Evolutionary conservation across 1,139 yeast species (phyloP).

Genomic region (Taiozyma sp.): DNA sequence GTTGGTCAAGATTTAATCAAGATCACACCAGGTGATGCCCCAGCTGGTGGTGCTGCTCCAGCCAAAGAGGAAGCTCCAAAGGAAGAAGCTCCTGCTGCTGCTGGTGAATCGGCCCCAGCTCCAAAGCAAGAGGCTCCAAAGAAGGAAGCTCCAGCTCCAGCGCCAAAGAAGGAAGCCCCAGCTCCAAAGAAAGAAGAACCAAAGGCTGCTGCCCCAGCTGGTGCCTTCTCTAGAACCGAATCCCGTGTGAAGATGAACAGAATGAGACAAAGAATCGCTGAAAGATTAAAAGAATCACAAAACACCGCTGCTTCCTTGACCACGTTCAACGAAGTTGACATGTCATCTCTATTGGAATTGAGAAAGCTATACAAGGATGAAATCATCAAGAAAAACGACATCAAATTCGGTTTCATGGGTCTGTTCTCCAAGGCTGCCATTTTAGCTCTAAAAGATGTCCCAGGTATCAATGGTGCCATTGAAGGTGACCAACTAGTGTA

Average conservation of each 20-base stretch:
- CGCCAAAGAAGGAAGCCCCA: conserved; percentile 27
- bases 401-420: conserved; percentile 98
- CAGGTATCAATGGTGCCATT: conserved; percentile 93
- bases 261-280: conserved; percentile 98
- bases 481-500: conserved; percentile 93
- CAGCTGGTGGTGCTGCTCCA: conserved; percentile 48
- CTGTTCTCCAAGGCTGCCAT: conserved; percentile 93
- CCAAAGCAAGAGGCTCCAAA: conserved; percentile 24
- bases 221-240: conserved; percentile 72
- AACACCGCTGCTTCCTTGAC: conserved; percentile 98
- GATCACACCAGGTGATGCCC: conserved; percentile 87
- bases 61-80: conserved; percentile 16
- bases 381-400: conserved; percentile 87
- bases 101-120: conserved; percentile 21
- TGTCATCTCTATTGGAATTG: conserved; percentile 89
- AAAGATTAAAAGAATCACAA: conserved; percentile 98
- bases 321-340: conserved; percentile 97
- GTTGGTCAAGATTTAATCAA: conserved; percentile 92
- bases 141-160: conserved; percentile 26
- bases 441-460: conserved; percentile 90
- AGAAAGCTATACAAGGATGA: conserved; percentile 97
- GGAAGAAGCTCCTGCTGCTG: conserved; percentile 26
- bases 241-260: conserved; percentile 98
- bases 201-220: conserved; percentile 34
- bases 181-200: conserved; percentile 20